Percentiles rank a stretch among this genome's conserved stretches.
Conservation (phyloP, 768 basidiomycete genomes). For the Collybia nuda region DNA sequence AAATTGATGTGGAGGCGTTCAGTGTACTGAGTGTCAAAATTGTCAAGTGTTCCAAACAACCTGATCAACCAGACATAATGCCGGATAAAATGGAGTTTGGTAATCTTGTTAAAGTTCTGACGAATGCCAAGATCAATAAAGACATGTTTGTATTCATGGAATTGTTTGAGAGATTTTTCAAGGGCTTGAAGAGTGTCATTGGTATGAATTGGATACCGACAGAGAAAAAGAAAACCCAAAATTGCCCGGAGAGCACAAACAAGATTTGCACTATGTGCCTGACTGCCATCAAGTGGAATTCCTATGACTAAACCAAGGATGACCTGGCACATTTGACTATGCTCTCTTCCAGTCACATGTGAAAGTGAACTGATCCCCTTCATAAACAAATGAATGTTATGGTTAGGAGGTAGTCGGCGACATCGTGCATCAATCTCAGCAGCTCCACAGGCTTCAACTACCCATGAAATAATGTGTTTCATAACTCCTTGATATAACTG, state of each 20-base stretch:
- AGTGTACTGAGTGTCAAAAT: constrained; percentile 36
- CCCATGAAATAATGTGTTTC: constrained; percentile 32
- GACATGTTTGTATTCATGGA: constrained; percentile 35
- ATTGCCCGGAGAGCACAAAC: constrained; percentile 26
- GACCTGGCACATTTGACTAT: constrained; percentile 28
- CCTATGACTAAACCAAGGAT: constrained; percentile 29
- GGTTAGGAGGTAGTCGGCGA: constrained; percentile 25
- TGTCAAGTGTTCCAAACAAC: constrained; percentile 32
- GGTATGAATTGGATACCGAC: constrained; percentile 31
- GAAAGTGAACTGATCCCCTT: constrained; percentile 42
- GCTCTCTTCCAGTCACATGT: constrained; percentile 32
- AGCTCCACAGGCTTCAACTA: constrained; percentile 18
- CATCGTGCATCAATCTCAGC: constrained; percentile 37
- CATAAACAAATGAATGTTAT: constrained; percentile 30
- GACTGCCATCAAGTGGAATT: constrained; percentile 12
- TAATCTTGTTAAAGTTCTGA: constrained; percentile 36
- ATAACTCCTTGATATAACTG: constrained; percentile 33
- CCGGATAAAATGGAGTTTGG: constrained; percentile 35
- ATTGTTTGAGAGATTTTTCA: constrained; percentile 21
- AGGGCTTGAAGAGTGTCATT: constrained; percentile 25
- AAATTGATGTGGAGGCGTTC: constrained; percentile 42
- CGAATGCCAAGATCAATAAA: constrained; percentile 33
- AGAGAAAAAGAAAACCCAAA: constrained; percentile 38
- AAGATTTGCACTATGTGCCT: constrained; percentile 9
- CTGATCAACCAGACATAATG: constrained; percentile 33